Percentiles rank a stretch among this genome's conserved stretches.
These are phyloP conservation scores for Pleurotus pulmonarius DNA, from an alignment of 768 basidiomycete species.

Conservation along the genomic window DNA sequence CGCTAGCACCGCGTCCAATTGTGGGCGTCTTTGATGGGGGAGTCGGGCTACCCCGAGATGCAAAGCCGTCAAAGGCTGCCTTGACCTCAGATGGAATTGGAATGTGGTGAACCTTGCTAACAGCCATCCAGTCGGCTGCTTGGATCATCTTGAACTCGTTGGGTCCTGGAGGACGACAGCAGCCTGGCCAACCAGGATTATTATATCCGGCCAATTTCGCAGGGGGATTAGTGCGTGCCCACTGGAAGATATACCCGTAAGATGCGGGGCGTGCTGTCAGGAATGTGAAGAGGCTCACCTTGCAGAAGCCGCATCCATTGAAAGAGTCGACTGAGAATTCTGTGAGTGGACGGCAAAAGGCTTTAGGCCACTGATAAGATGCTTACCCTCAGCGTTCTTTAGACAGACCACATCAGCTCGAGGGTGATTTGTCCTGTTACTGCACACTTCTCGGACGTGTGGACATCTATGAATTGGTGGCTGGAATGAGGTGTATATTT, in stretches of 20 bases:
- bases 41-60: conserved; percentile 32
- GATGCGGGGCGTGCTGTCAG: conserved; percentile 15
- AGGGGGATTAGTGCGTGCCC: conserved; percentile 61
- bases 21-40: conserved; percentile 21
- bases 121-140: conserved; percentile 76
- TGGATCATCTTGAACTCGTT: conserved; percentile 61
- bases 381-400: conserved; percentile 83
- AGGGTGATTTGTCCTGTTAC: conserved; percentile 71
- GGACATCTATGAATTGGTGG: conserved; percentile 54
- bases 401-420: conserved; percentile 74
- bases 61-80: conserved; percentile 55
- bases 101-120: conserved; percentile 70
- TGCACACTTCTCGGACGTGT: conserved; percentile 71
- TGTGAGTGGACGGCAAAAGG: conserved; percentile 15
- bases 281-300: conserved; percentile 43
- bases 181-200: conserved; percentile 86
- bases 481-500: conserved; percentile 16
- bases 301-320: conserved; percentile 89
- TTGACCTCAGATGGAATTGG: conserved; percentile 73
- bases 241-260: conserved; percentile 40
- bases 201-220: conserved; percentile 52
- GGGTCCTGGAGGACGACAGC: conserved; percentile 71
- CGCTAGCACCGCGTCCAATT: conserved; percentile 23
- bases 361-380: conserved; percentile 10
- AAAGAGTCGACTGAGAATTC: conserved; percentile 63